Evolutionary conservation across 2,329 filamentous ascomycete genomes (phyloP), one percentile per base, ranked within the genome.

Genomic region (Trichoderma endophyticum): DNA sequence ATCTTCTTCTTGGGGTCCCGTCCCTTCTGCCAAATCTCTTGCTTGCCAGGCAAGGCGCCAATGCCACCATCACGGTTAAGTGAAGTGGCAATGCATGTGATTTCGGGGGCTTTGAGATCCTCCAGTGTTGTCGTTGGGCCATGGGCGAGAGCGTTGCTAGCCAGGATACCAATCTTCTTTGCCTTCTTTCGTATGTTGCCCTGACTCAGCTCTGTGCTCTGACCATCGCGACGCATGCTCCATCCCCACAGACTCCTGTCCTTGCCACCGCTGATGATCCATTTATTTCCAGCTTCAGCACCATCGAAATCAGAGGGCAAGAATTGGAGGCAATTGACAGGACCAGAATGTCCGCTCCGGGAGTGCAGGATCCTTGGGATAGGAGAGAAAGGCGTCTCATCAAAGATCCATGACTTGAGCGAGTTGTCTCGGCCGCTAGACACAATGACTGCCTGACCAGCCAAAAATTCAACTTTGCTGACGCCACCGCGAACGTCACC

Each of bases 171-270:
- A 73, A 90, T 85, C 81, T 97, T 98, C 83, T 95, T 97, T 1
- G 94, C 93, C 82, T 94, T 97, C 80, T 93, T 94, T 74, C 93
- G 91, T 64, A 97, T 89, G 65, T 91, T 91, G 36, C 96, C 96
- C 80, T 99, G 97, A 59, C 94, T 98, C 48, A 99, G 84, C 81
- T 99, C 96, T 1, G 92, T 90, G 80, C 94, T 97, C 82, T 99
- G 97, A 1, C 94, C 95, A 80, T 99, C 96, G 67, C 93, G 92
- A 57, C 96, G 92, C 80, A 99, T 84, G 86, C 95, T 98, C 90
- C 97, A 97, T 1, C 93, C 95, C 95, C 96, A 98, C 3, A 99
- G 85, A 81, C 94, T 98, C 75, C 94, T 89, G 78, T 99, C 97
- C 77, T 90, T 89, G 72, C 94, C 95, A 75, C 93, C 93, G 77